Evolutionary conservation across 176 grass and related monocot species (phyloP).

Genomic region (Aechmea fasciata): DNA sequence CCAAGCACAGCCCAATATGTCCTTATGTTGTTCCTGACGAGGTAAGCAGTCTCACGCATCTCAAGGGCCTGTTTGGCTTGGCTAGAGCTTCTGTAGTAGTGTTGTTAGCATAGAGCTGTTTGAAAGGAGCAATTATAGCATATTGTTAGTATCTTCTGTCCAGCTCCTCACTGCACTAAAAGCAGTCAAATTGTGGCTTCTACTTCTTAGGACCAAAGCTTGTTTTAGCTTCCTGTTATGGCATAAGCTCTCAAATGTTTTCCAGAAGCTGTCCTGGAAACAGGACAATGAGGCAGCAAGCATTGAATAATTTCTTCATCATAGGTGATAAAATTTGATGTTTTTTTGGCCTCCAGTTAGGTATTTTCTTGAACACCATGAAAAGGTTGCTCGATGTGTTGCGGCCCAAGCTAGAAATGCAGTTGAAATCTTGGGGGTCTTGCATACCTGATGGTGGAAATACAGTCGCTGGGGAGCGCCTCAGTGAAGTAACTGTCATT

Average conservation of each 20-base stretch:
- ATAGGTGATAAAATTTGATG: neutral
- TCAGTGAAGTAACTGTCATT: constrained; percentile 77
- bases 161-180: too few species aligned
- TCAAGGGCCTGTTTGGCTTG: neutral
- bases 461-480: constrained; percentile 57
- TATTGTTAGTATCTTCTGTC: too few species aligned
- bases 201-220: too few species aligned
- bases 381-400: constrained; percentile 86
- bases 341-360: constrained; percentile 44
- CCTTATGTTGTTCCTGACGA: constrained; percentile 78
- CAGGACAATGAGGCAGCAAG: too few species aligned
- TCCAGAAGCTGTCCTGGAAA: too few species aligned
- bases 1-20: constrained; percentile 58
- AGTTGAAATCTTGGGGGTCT: constrained; percentile 89
- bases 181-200: too few species aligned
- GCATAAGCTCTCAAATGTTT: too few species aligned
- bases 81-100: too few species aligned
- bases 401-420: constrained; percentile 67
- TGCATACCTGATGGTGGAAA: constrained; percentile 75
- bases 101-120: too few species aligned
- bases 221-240: too few species aligned
- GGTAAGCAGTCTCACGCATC: constrained; percentile 35
- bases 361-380: constrained; percentile 96
- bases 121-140: too few species aligned
- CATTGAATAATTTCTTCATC: neutral